A percentile compares a stretch with the other conserved stretches of the same genome.
phyloP scores from a whole-genome alignment of 495 filamentous ascomycete genomes.

The Hypomontagnella monticulosa region DNA sequence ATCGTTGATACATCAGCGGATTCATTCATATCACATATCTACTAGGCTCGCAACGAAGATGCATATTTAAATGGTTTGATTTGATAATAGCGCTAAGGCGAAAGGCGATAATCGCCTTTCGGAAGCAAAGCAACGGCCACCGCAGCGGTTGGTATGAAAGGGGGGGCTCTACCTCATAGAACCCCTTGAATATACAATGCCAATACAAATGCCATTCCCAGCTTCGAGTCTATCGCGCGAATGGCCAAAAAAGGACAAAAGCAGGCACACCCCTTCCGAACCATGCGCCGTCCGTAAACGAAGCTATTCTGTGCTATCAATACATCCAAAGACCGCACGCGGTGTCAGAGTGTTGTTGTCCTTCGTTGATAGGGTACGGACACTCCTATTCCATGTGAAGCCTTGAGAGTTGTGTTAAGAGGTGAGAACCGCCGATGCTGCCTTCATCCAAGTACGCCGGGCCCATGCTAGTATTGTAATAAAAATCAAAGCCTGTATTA shows the following conservation, averaged over 20 bases:
- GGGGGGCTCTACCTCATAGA: conserved; percentile 28
- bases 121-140: conserved; percentile 7
- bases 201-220: conserved; percentile 14
- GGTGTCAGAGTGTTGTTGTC: conserved; percentile 3
- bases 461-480: conserved; percentile 39
- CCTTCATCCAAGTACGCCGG: conserved; percentile 42
- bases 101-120: neutral
- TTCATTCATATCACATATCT: too few species aligned
- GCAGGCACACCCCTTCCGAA: conserved; percentile 5
- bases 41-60: too few species aligned
- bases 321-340: conserved; percentile 13
- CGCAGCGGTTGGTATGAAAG: conserved; percentile 16
- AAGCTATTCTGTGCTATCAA: conserved; percentile 25
- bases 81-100: neutral
- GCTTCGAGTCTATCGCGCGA: conserved; percentile 29
- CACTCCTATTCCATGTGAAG: conserved; percentile 1
- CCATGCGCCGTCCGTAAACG: conserved; percentile 10
- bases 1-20: too few species aligned
- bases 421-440: conserved; percentile 27
- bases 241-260: conserved; percentile 18
- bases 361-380: neutral
- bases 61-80: conserved; percentile 11
- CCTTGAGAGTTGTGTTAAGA: conserved; percentile 9
- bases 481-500: conserved; percentile 24
- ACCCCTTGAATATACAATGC: conserved; percentile 36